These are phyloP conservation scores for Oxyria digyna DNA, from an alignment of 148 eudicot genomes.

Conservation along the genomic window DNA sequence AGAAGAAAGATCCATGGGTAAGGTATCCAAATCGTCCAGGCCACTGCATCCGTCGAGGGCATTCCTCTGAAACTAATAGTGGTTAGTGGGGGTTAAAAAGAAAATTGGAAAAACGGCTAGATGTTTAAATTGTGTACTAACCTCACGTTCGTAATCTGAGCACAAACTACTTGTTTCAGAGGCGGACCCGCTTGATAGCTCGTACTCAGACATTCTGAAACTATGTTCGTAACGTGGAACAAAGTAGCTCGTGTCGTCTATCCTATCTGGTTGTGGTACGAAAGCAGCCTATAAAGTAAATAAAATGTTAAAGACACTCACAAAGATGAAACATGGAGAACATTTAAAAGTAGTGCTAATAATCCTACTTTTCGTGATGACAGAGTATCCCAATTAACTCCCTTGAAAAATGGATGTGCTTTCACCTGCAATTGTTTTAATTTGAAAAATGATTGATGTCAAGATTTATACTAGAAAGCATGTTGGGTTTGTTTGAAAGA, in stretches of 20 bases:
- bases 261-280: conserved; percentile 42
- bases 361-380: conserved; percentile 35
- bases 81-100: neutral
- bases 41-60: conserved; percentile 32
- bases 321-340: neutral
- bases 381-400: conserved; percentile 55
- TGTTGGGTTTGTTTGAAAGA: neutral
- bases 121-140: neutral
- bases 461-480: neutral
- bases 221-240: conserved; percentile 33
- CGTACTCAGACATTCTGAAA: conserved; percentile 24
- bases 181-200: conserved; percentile 25
- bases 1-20: conserved; percentile 35
- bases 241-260: conserved; percentile 68
- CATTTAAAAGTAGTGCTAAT: neutral
- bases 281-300: conserved; percentile 39
- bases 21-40: conserved; percentile 35
- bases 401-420: conserved; percentile 50
- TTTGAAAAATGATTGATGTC: neutral
- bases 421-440: conserved; percentile 29
- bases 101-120: neutral
- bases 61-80: conserved; percentile 12
- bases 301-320: conserved; percentile 4
- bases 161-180: conserved; percentile 28
- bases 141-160: conserved; percentile 33